phyloP scores from a whole-genome alignment of 768 basidiomycete species.

The Lyophyllum semitale region DNA sequence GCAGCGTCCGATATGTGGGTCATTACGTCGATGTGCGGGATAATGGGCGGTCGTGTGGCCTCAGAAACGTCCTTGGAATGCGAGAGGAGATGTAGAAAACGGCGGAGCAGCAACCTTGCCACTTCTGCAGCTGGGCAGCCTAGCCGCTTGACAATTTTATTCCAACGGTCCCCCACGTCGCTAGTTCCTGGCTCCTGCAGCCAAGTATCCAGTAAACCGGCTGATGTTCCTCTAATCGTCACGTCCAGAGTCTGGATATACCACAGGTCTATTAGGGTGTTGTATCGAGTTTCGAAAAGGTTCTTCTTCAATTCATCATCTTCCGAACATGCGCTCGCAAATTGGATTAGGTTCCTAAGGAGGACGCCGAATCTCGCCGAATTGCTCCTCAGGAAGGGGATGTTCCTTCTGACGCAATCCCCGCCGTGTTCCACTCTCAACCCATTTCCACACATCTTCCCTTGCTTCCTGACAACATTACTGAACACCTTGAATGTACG shows the following conservation, averaged over 20 bases:
- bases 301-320: background rate
- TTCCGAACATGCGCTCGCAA: too few species aligned
- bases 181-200: too few species aligned
- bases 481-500: too few species aligned
- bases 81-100: background rate
- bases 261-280: background rate
- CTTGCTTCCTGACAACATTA: background rate
- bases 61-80: background rate
- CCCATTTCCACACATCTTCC: background rate
- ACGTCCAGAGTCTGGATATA: background rate
- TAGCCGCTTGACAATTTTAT: background rate
- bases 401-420: background rate
- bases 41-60: background rate
- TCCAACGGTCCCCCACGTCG: background rate
- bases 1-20: background rate
- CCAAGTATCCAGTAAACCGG: background rate
- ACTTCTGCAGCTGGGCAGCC: background rate
- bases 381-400: background rate
- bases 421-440: background rate
- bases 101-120: background rate
- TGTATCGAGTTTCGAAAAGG: background rate
- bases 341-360: too few species aligned
- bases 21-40: background rate
- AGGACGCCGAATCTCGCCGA: background rate
- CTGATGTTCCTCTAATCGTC: background rate